phyloP scores from a whole-genome alignment of 2,329 filamentous ascomycete species.

The Penicillium hesseltinei region DNA sequence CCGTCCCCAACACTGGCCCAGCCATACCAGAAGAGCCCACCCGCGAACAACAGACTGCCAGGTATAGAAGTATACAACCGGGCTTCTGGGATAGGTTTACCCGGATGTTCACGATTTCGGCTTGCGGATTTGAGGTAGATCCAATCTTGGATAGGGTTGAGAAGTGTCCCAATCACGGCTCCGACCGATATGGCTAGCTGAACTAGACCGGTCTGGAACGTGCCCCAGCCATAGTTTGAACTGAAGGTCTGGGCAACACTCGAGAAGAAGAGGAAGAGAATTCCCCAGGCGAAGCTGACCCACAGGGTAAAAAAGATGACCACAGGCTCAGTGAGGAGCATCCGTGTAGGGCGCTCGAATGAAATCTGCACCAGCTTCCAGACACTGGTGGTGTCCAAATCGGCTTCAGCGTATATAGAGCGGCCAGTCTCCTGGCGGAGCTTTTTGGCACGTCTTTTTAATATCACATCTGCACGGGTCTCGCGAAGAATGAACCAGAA shows the following conservation, averaged over 20 bases:
- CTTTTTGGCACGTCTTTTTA: constrained; percentile 40
- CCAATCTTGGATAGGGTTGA: constrained; percentile 42
- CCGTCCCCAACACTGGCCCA: constrained; percentile 29
- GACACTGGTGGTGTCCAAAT: constrained; percentile 24
- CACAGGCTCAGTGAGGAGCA: constrained; percentile 45
- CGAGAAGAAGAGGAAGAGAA: constrained; percentile 45
- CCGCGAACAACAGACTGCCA: constrained; percentile 39
- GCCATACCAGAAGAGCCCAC: constrained; percentile 39
- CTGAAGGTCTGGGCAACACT: constrained; percentile 43
- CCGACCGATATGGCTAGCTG: constrained; percentile 45
- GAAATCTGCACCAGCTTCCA: constrained; percentile 38
- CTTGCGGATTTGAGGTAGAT: constrained; percentile 25
- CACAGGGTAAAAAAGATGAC: constrained; percentile 46
- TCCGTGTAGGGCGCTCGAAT: constrained; percentile 39
- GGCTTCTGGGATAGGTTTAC: constrained; percentile 44
- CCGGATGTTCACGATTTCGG: constrained; percentile 37
- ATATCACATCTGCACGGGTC: constrained; percentile 44
- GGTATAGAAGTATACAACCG: constrained; percentile 44
- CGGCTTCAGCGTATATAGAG: constrained; percentile 27
- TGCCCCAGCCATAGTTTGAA: constrained; percentile 37
- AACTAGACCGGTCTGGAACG: constrained; percentile 38
- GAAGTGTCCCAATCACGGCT: constrained; percentile 41
- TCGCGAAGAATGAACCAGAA: constrained; percentile 44
- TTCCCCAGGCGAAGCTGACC: constrained; percentile 47
- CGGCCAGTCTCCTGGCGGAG: constrained; percentile 39